Percentiles rank a stretch among this genome's conserved stretches.
Evolutionary conservation across 2,329 filamentous ascomycete genomes (phyloP).

Genomic region (Microthyrium microscopicum): DNA sequence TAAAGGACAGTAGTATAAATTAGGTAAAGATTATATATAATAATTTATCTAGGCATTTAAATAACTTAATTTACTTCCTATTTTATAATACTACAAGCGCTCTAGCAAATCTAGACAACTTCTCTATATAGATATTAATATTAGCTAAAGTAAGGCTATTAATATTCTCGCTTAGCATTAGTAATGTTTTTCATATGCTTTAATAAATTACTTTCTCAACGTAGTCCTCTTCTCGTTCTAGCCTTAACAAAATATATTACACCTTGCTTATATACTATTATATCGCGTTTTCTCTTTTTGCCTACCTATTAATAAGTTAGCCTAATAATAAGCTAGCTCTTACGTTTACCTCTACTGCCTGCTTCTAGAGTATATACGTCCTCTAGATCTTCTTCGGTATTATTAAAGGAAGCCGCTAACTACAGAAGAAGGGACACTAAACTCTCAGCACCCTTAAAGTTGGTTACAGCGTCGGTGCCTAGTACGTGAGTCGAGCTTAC

Average conservation of each 20-base stretch:
- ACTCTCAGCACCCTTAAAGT: conserved; percentile 11
- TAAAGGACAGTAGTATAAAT: conserved; percentile 6
- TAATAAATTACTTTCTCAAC: conserved; percentile 8
- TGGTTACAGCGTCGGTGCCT: conserved; percentile 10
- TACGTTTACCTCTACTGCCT: conserved; percentile 8
- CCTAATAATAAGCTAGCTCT: conserved; percentile 8
- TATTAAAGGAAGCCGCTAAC: conserved; percentile 9
- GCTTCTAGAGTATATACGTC: conserved; percentile 9
- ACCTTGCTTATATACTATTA: background rate
- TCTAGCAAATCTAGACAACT: conserved; percentile 8
- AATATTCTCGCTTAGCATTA: conserved; percentile 10
- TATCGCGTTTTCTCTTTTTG: conserved; percentile 9
- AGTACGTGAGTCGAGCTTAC: conserved; percentile 10
- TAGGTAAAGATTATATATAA: conserved; percentile 2
- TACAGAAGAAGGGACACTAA: conserved; percentile 10
- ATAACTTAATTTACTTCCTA: conserved; percentile 7
- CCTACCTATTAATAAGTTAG: conserved; percentile 9
- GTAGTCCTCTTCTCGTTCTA: conserved; percentile 9
- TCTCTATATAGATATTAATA: conserved; percentile 8
- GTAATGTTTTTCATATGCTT: conserved; percentile 9
- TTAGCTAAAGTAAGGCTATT: conserved; percentile 8
- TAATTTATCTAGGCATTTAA: conserved; percentile 4
- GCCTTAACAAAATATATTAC: conserved; percentile 5
- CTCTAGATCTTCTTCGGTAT: conserved; percentile 11
- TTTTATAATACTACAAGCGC: conserved; percentile 8